Evolutionary conservation across 2,329 filamentous ascomycete species (phyloP), one percentile per base, ranked within the genome.

Genomic region (Claviceps sp.): DNA sequence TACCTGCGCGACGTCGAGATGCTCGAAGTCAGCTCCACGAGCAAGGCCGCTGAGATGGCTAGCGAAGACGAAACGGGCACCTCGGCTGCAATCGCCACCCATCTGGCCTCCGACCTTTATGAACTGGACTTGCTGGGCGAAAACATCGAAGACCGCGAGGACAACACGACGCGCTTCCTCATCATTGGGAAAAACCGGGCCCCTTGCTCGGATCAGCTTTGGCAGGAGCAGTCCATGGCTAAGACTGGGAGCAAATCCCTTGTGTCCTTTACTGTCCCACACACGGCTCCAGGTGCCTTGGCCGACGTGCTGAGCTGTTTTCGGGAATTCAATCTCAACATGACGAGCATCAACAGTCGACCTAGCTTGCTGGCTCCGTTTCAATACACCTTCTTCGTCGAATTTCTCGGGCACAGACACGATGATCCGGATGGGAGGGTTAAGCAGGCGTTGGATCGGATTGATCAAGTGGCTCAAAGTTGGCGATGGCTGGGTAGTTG

Each of bases 331-430:
- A 76, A 77, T 5, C 74, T 96, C 53, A 95, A 96, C 64, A 71
- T 97, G 58, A 96, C 90, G 34, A 91, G 85, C 65, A 95, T 97
- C 67, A 90, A 89, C 64, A 89, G 87, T 58, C 72, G 91, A 57
- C 91, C 91, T 5, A 89, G 87, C 60, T 77, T 86, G 52, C 72
- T 77, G 41, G 70, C 73, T 58, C 81, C 85, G 20, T 97, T 95
- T 79, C 83, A 94, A 65, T 97, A 97, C 69, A 79, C 96, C 40
- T 96, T 97, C 70, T 90, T 97, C 63, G 83, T 96, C 34, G 91
- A 97, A 72, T 89, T 95, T 60, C 79, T 85, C 64, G 84, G 85
- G 1, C 76, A 80, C 64, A 67, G 58, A 54, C 55, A 63, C 50
- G 59, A 66, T 20, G 79, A 80, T 59, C 72, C 73, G 2, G 72